phyloP scores from a whole-genome alignment of 345 rosid genomes.

The Rubroshorea leprosula region DNA sequence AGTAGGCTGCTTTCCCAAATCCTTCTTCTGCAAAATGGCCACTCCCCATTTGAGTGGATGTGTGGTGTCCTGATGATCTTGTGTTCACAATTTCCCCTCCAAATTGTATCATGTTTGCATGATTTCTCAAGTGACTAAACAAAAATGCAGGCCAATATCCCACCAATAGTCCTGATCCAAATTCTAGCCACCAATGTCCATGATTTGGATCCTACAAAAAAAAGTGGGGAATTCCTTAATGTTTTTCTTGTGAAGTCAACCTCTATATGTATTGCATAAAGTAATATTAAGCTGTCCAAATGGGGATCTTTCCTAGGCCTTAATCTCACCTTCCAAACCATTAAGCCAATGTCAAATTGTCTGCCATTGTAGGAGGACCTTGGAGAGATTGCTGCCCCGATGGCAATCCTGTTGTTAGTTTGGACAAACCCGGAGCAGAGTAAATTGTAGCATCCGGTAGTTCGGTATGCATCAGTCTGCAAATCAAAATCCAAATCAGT shows the following conservation, averaged over 20 bases:
- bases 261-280: too few species aligned
- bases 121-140: conserved; percentile 81
- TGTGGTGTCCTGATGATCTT: conserved; percentile 71
- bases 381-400: conserved; percentile 97
- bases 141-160: conserved; percentile 96
- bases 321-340: conserved; percentile 99
- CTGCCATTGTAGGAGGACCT: conserved; percentile 76
- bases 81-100: conserved; percentile 92
- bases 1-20: conserved; percentile 78
- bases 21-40: conserved; percentile 92
- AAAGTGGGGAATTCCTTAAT: neutral
- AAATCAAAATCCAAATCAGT: conserved; percentile 2
- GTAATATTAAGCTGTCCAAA: too few species aligned
- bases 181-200: conserved; percentile 97
- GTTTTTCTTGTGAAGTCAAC: neutral
- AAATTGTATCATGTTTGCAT: conserved; percentile 92
- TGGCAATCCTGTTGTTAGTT: conserved; percentile 86
- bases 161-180: conserved; percentile 74
- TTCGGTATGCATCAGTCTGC: conserved; percentile 97
- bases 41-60: conserved; percentile 93
- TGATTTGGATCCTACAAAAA: conserved; percentile 81
- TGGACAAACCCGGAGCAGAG: conserved; percentile 94
- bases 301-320: too few species aligned
- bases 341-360: conserved; percentile 80
- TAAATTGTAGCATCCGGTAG: conserved; percentile 97